Percentiles rank a stretch among this genome's conserved stretches.
These are phyloP conservation scores for Henckelia pumila DNA, from an alignment of 257 asterid species.

Conservation along the genomic window DNA sequence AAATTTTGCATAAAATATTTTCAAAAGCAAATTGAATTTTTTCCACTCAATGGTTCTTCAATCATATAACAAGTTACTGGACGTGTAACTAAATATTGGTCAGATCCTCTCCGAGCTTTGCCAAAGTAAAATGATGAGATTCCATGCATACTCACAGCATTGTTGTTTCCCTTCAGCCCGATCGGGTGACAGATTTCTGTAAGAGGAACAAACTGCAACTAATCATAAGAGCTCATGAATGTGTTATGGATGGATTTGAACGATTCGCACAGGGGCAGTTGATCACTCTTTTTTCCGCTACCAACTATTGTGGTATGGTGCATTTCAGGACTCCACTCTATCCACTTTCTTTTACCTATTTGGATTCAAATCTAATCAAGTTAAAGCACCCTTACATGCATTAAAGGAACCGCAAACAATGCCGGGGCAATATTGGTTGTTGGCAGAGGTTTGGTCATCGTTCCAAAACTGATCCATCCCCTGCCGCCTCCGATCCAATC, in stretches of 20 bases:
- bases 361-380: constrained; percentile 24
- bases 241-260: constrained; percentile 99
- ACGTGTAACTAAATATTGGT: neutral
- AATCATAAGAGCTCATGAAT: constrained; percentile 95
- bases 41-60: neutral
- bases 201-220: constrained; percentile 88
- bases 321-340: constrained; percentile 11
- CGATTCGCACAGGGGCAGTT: constrained; percentile 97
- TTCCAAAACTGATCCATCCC: constrained; percentile 94
- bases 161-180: constrained; percentile 51
- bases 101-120: neutral
- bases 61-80: neutral
- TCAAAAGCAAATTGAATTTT: too few relatives aligned
- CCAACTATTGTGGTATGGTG: constrained; percentile 97
- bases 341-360: constrained; percentile 11
- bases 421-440: constrained; percentile 98
- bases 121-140: neutral
- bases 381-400: constrained; percentile 21
- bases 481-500: constrained; percentile 94
- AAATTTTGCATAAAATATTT: neutral
- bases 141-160: neutral
- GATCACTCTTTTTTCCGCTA: constrained; percentile 97
- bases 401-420: constrained; percentile 87
- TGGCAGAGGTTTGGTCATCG: constrained; percentile 86
- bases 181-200: constrained; percentile 93